Base-by-base conservation (phyloP, 148 eudicot species). In the Camellia sinensis region DNA sequence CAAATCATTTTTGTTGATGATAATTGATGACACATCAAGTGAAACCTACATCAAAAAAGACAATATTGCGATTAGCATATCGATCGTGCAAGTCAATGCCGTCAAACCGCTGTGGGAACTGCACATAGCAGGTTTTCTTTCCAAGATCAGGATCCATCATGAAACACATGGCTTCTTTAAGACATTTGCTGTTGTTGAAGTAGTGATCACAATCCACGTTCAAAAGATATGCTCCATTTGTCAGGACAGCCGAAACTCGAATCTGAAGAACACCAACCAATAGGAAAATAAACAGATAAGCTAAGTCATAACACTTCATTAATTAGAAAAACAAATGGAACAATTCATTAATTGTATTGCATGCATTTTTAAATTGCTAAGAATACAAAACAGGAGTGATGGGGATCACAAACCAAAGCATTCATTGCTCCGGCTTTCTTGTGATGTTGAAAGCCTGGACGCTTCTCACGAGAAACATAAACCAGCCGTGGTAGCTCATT, bases 341-440 rank as follows among this genome's bases (percentile, higher is more conserved):
- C 1, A 29, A 29, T 29, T 29, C 37, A 29, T 29, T 29, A 29
- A 29, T 29, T 29, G 37, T 29, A 29, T 29, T 29, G 37, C 37
- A 29, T 21, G 14, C 37, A 4, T 29, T 61, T 50, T 21, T 52
- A 73, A 21, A 52, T 19, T 3, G 8, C 11, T 22, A 73, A 19
- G 11, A 60, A 43, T 72, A 52, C 22, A 59, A 63, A 78, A 40
- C 40, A 77, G 53, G 43, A 62, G 21, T n/a, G 40, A 18, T 18
- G 71, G 67, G 70, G 71, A 67, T 59, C 44, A 86, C 92, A 3
- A 18, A 90, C 93, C 91, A 90, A 83, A 79, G 93, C 90, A 86
- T 90, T 90, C 93, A 90, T 90, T 50, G 93, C 93, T 74, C 93
- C 93, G 59, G 93, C 93, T 79, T 90, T 90, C 87, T 90, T 90